phyloP scores from a whole-genome alignment of 345 rosid genomes.

The Noccaea bulbosa region DNA sequence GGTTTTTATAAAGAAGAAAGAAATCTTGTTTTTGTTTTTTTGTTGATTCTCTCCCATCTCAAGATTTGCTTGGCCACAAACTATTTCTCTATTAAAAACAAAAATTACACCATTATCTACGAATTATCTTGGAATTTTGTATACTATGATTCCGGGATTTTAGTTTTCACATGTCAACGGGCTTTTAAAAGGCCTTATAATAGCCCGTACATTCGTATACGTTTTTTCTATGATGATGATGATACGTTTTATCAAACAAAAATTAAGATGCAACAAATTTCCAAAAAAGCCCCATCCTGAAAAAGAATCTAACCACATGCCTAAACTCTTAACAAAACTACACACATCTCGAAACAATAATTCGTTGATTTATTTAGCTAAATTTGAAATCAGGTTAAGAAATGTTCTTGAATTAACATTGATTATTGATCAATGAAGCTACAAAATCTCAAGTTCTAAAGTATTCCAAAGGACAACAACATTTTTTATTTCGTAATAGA shows the following conservation, averaged over 20 bases:
- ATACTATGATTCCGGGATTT: neutral
- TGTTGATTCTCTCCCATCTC: conserved; percentile 18
- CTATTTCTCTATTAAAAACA: neutral
- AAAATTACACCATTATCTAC: conserved; percentile 26
- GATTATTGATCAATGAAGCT: conserved; percentile 32
- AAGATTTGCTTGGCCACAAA: conserved; percentile 40
- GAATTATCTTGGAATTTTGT: conserved; percentile 8
- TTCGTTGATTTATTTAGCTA: conserved; percentile 1
- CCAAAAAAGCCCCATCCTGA: neutral
- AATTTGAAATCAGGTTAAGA: neutral
- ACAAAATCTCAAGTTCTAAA: conserved; percentile 29
- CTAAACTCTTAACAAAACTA: neutral
- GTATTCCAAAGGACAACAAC: conserved; percentile 10
- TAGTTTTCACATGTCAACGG: conserved; percentile 13
- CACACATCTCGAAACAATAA: neutral
- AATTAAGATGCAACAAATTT: neutral
- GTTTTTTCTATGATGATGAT: neutral
- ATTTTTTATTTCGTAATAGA: conserved; percentile 16
- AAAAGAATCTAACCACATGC: conserved; percentile 9
- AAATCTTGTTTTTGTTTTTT: conserved; percentile 29
- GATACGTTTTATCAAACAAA: too few relatives aligned
- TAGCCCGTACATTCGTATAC: neutral
- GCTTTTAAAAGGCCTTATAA: conserved; percentile 14
- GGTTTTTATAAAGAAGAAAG: neutral
- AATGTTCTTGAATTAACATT: conserved; percentile 16